Evolutionary conservation across 257 asterid species (phyloP), one percentile per base, ranked within the genome.

Genomic region (Primulina huaijiensis): DNA sequence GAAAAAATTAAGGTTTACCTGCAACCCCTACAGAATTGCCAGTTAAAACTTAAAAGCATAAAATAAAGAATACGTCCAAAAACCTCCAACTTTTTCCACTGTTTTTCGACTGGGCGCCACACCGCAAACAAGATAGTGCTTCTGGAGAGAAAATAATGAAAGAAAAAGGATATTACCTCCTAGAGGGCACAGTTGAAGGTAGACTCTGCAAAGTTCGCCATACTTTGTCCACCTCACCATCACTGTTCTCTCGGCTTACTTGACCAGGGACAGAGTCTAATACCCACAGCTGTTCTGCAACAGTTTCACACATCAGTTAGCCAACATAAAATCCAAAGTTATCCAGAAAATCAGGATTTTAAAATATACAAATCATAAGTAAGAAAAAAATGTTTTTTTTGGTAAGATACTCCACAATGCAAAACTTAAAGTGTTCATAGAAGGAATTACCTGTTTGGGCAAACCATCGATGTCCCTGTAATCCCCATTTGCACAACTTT

Each of bases 271-370:
- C 92, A 6, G 97, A 91, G 78, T 94, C 97, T 80, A 94, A 74
- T 73, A 94, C 84, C 99, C 97, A 94, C 55, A 92, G 75, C 96
- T 92, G 96, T 72, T 82, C 95, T 88, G 95, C 90, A 85, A 76
- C 86, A 76, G 72, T 69, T 60, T 55, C 66, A 67, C 72, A 56
- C 74, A 65, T 75, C 73, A 74, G 68, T 80, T 31, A 76, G 77
- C 46, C 40, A 76, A 72, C 62, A 65, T 52, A 59, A 6, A 59
- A 62, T 38, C 31, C 69, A 73, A 72, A 6, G 27, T 9, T 57
- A 72, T 14, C 62, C 63, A 60, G 27, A 25, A 53, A 55, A 53
- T 64, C 31, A 52, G 59, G 6, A n/a, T 62, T 53, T 30, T 21
- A 6, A 55, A 27, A 29, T 68, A 68, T 52, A 55, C 21, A 34